Percentiles rank a stretch among this genome's conserved stretches.
Conservation (phyloP, 345 rosid genomes). For the Populus alba region DNA sequence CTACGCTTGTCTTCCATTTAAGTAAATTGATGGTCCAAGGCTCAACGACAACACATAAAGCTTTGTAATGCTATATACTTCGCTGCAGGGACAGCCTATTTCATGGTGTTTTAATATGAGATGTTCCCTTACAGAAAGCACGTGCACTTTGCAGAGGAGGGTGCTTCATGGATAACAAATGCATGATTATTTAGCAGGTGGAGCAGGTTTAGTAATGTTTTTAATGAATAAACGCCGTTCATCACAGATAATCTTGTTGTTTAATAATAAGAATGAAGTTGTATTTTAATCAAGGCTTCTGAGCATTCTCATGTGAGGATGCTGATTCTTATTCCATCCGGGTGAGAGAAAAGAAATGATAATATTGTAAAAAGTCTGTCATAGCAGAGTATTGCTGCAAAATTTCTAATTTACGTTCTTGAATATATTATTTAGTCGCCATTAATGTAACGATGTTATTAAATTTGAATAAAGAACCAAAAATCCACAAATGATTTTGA, state of each 20-base stretch:
- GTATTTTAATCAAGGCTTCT: not conserved
- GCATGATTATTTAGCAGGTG: conserved; percentile 19
- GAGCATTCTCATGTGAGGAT: conserved; percentile 4
- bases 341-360: not conserved
- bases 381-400: not conserved
- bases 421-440: no score
- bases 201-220: conserved; percentile 3
- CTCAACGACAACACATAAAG: no score
- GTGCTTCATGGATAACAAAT: conserved; percentile 3
- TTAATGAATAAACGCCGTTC: not conserved
- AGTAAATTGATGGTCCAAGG: not conserved
- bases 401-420: not conserved
- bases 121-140: not conserved
- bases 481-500: not conserved
- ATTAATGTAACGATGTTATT: no score
- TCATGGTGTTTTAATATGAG: not conserved
- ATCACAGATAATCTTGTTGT: conserved; percentile 2
- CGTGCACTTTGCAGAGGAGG: conserved; percentile 17
- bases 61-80: not conserved
- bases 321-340: conserved; percentile 1
- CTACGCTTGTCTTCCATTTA: not conserved
- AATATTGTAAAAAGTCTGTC: not conserved
- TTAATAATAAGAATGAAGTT: not conserved
- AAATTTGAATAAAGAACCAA: not conserved
- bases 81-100: not conserved